Base-by-base conservation (phyloP, 257 asterid species). In the Echites panduratus region DNA sequence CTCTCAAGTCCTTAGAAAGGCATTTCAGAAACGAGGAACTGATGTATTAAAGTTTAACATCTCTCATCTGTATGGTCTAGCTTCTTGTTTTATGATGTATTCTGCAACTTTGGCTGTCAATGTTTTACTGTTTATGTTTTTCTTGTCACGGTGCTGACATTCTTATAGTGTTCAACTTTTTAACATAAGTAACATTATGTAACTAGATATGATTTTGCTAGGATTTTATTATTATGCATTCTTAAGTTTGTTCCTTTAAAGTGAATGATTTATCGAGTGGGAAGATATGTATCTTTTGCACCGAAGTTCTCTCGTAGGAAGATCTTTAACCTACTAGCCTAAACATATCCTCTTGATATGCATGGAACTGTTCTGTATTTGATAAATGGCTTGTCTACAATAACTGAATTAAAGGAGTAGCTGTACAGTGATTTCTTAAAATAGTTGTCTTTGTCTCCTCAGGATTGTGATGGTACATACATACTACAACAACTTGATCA, bases 61-160 rank as follows among this genome's bases (percentile, higher is more conserved):
- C 71, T 89, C 98, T 75, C 98, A 95, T 87, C 87, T 95, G 99
- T 95, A 95, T 79, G 97, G 77, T 82, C 82, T 74, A 66, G 73
- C 53, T 76, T 76, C 63, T 70, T 79, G 54, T 76, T 72, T 29
- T 64, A 49, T 44, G 73, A 61, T 71, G 66, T 27, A 44, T 73
- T 74, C 74, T 80, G 38, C 47, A 66, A 7, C 66, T 72, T 74
- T 22, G 73, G 52, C 68, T 76, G 80, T 78, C 19, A 43, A 26
- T 45, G 45, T n/a, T 57, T 45, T 27, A 16, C 69, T 13, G 67
- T 53, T 47, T 29, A 62, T 11, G n/a, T 41, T 68, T 27, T 26
- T 38, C 48, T 47, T 49, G 50, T 27, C 27, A 14, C 16, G 49
- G 16, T 64, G 26, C 4, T 20, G 27, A 64, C 47, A 63, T 63